Conservation (phyloP, 352 stramenopile genomes). For the Pythium folliculosum region DNA sequence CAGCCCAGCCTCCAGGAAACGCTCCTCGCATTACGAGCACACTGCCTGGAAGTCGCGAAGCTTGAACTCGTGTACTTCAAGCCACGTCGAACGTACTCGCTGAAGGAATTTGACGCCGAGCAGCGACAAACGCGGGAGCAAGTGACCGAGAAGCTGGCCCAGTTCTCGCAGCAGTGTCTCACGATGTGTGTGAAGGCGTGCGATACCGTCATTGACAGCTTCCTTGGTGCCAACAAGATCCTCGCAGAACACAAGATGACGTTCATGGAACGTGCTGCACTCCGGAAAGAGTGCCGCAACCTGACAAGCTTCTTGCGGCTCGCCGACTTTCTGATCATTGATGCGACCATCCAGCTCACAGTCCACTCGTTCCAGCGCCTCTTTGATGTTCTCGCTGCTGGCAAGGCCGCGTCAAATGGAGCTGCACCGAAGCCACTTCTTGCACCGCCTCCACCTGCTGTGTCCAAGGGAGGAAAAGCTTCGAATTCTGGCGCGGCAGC, state of each 20-base stretch:
- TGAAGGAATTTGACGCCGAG: conserved; percentile 79
- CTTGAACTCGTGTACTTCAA: conserved; percentile 75
- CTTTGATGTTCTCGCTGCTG: conserved; percentile 51
- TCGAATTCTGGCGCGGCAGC: background rate
- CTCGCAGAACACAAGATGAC: conserved; percentile 94
- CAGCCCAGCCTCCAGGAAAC: conserved; percentile 81
- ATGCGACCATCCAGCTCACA: conserved; percentile 87
- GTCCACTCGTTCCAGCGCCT: conserved; percentile 73
- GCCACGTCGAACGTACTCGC: conserved; percentile 69
- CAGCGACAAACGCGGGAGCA: conserved; percentile 57
- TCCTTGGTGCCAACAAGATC: conserved; percentile 92
- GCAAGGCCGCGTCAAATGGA: conserved; percentile 39
- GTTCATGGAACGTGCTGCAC: conserved; percentile 94
- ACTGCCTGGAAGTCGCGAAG: conserved; percentile 72
- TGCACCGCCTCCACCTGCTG: conserved; percentile 6
- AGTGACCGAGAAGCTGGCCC: conserved; percentile 56
- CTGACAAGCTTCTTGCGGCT: conserved; percentile 93
- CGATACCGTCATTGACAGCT: conserved; percentile 92
- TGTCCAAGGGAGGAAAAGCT: conserved; percentile 7
- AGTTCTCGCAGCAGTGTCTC: conserved; percentile 72
- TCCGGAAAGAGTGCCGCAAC: conserved; percentile 90
- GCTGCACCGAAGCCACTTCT: background rate
- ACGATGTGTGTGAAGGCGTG: conserved; percentile 88
- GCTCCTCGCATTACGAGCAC: conserved; percentile 69
- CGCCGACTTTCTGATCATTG: conserved; percentile 91